phyloP scores from a whole-genome alignment of 345 rosid genomes.

The Balakata baccata region DNA sequence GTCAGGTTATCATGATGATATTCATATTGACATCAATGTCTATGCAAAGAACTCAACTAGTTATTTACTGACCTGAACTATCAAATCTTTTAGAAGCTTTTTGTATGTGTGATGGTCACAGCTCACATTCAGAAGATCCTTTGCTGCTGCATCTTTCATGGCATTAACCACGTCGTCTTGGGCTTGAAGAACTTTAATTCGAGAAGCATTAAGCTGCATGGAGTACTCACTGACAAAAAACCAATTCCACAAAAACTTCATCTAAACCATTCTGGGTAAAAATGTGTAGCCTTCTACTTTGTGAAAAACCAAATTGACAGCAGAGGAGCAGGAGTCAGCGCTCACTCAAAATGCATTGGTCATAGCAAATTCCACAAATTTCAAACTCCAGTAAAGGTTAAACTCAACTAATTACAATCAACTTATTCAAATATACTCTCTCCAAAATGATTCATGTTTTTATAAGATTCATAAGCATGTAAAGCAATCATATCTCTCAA shows the following conservation, averaged over 20 bases:
- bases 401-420: not conserved
- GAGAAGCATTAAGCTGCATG: slow-evolving; percentile 94
- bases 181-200: slow-evolving; percentile 94
- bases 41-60: not conserved
- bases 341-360: not conserved
- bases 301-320: not conserved
- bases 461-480: not conserved
- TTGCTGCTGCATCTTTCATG: slow-evolving; percentile 78
- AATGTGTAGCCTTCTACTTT: not conserved
- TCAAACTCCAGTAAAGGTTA: not conserved
- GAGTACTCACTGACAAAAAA: slow-evolving; percentile 74
- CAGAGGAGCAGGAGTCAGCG: not conserved
- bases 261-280: not conserved
- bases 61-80: slow-evolving; percentile 67
- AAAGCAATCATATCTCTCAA: not conserved
- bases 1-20: not conserved
- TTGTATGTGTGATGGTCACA: slow-evolving; percentile 52
- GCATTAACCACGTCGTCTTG: slow-evolving; percentile 91
- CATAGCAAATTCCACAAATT: not conserved
- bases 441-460: not conserved
- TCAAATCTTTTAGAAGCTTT: slow-evolving; percentile 65
- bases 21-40: not conserved
- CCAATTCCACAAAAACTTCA: not conserved
- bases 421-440: too few relatives aligned
- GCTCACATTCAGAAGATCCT: slow-evolving; percentile 74